A percentile compares a stretch with the other conserved stretches of the same genome.
Evolutionary conservation across 345 rosid genomes (phyloP).

Genomic region (Salix suchowensis): DNA sequence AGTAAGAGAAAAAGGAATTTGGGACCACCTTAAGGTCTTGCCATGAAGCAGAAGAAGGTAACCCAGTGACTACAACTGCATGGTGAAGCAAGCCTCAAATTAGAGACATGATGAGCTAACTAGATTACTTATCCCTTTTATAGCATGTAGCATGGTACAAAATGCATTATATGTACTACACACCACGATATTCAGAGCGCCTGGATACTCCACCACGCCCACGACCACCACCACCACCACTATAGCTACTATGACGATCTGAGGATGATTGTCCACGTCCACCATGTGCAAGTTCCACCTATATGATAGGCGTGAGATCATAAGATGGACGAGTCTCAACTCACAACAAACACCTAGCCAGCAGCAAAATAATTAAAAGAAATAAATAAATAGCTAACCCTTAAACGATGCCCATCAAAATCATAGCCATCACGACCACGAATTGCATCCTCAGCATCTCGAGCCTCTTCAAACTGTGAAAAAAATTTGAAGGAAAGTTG

Average conservation of each 20-base stretch:
- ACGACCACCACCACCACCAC: slow-evolving; percentile 35
- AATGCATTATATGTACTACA: not conserved
- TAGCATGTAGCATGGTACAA: not conserved
- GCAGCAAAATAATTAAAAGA: not conserved
- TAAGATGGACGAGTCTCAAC: not conserved
- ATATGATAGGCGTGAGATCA: not conserved
- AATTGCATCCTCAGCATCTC: slow-evolving; percentile 74
- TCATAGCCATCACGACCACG: slow-evolving; percentile 84
- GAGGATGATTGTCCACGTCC: slow-evolving; percentile 83
- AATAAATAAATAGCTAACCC: slow-evolving; percentile 27
- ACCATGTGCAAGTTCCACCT: slow-evolving; percentile 99
- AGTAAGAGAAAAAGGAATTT: not conserved
- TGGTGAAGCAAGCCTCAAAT: not conserved
- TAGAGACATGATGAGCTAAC: not conserved
- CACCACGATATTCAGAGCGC: slow-evolving; percentile 95
- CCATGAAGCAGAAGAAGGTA: slow-evolving; percentile 98
- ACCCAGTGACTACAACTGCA: slow-evolving; percentile 80
- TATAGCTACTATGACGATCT: slow-evolving; percentile 63
- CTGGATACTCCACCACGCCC: slow-evolving; percentile 64
- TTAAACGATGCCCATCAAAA: slow-evolving; percentile 65
- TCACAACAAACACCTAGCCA: not conserved
- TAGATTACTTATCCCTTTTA: not conserved
- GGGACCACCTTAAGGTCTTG: slow-evolving; percentile 85
- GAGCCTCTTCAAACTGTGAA: slow-evolving; percentile 27
- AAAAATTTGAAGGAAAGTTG: not conserved